Percentiles rank a stretch among this genome's conserved stretches.
Evolutionary conservation across 2,329 filamentous ascomycete species (phyloP).

Genomic region (Pseudogymnoascus sp.): DNA sequence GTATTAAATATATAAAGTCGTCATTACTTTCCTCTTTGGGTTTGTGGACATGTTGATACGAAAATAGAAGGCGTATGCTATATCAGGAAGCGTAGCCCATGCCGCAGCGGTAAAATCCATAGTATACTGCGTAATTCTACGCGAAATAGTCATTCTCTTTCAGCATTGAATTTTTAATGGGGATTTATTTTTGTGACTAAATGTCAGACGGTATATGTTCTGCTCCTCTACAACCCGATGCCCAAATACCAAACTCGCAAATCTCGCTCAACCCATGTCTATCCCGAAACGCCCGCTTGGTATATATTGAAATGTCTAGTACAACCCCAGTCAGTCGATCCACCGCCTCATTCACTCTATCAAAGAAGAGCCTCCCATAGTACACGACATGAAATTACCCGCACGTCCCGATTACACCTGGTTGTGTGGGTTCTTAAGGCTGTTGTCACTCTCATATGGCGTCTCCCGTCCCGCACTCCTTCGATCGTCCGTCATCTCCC

Average conservation of each 20-base stretch:
- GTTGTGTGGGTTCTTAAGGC: not conserved
- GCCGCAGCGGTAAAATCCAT: too few relatives aligned
- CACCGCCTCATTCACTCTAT: not conserved
- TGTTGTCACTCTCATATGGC: not conserved
- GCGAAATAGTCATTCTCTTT: too few relatives aligned
- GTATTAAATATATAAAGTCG: not conserved
- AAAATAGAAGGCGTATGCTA: not conserved
- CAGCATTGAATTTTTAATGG: not conserved
- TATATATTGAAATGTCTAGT: not conserved
- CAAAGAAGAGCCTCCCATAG: too few relatives aligned
- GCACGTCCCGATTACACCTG: not conserved
- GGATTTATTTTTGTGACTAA: not conserved
- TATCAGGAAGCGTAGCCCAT: not conserved
- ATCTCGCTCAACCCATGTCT: not conserved
- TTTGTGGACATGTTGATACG: not conserved
- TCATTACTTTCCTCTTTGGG: not conserved
- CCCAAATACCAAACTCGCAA: not conserved
- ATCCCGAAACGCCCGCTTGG: not conserved
- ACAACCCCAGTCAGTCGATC: not conserved
- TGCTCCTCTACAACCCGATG: not conserved
- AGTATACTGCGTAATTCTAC: too few relatives aligned
- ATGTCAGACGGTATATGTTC: not conserved
- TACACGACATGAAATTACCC: too few relatives aligned
- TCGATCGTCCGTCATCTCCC: not conserved
- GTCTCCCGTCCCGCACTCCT: not conserved